Evolutionary conservation across 768 basidiomycete species (phyloP).

Genomic region (Termitomyces sp.): DNA sequence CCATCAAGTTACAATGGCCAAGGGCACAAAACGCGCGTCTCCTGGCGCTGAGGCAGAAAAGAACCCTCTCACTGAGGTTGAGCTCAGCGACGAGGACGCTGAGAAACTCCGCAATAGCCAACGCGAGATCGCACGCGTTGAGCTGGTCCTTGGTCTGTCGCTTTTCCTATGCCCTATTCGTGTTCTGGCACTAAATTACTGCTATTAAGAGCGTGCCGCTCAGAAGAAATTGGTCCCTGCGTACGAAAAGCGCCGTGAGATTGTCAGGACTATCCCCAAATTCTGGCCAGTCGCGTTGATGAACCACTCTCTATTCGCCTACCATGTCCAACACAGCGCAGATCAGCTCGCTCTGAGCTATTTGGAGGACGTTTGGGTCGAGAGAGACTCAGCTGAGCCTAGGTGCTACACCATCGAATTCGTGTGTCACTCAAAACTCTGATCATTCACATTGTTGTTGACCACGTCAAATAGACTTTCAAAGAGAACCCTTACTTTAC

Average conservation of each 20-base stretch:
- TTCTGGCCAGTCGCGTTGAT: slow-evolving; percentile 88
- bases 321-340: slow-evolving; percentile 66
- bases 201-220: slow-evolving; percentile 56
- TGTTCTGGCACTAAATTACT: neutral
- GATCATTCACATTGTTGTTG: slow-evolving; percentile 3
- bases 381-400: slow-evolving; percentile 67
- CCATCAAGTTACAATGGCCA: slow-evolving; percentile 29
- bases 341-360: slow-evolving; percentile 83
- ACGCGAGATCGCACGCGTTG: slow-evolving; percentile 67
- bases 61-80: slow-evolving; percentile 60
- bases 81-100: slow-evolving; percentile 70
- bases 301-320: slow-evolving; percentile 61
- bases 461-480: slow-evolving; percentile 53
- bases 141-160: slow-evolving; percentile 61
- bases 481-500: slow-evolving; percentile 84
- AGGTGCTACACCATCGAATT: slow-evolving; percentile 86
- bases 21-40: slow-evolving; percentile 71
- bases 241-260: slow-evolving; percentile 67
- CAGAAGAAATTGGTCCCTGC: slow-evolving; percentile 54
- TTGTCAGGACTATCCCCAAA: slow-evolving; percentile 63
- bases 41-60: slow-evolving; percentile 79
- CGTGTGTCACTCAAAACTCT: slow-evolving; percentile 46
- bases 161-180: neutral
- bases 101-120: slow-evolving; percentile 62
- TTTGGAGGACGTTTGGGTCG: slow-evolving; percentile 83